Base-by-base conservation (phyloP, 345 rosid genomes). In the Eucalyptus regnans region DNA sequence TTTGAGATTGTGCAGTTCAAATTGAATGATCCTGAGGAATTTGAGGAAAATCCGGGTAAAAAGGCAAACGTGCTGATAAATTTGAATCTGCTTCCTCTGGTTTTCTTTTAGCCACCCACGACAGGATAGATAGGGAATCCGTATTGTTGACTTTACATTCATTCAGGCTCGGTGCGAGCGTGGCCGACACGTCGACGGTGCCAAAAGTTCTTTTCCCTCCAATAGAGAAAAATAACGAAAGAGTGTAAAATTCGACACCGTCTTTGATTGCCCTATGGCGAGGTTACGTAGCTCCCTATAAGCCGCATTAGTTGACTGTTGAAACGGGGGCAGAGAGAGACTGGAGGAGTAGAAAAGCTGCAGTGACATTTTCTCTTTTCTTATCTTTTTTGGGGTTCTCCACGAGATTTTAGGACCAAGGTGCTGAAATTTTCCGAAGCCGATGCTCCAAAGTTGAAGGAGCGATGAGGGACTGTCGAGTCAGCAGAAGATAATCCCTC, bases 261-360 rank as follows among this genome's bases (percentile, higher is more conserved):
- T 48, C 88, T 15, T 54, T 49, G 88, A 87, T 86, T 51, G 60
- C 44, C 44, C 27, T 51, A 4, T 86, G 22, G 5, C 37, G 56
- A 9, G 56, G 25, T 23, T 33, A 12, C 3, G 27, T 60, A 56
- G 66, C 37, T 48, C 50, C 49, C 66, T 64, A 20, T 27, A 17
- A 49, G 88, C 88, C 88, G 88, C 88, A 87, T 87, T 80, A 87
- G 41, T 87, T 87, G 88, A 87, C 88, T 87, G 88, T 20, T 7
- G 46, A 48, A 17, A 68, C 88, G 41, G 56, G 56, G 80, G 33
- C 23, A 60, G 16, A 58, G 80, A 29, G 29, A 68, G 81, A 66
- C 43, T 66, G 41, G 41, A 64, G 44, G 13, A 17, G 48, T 41
- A 76, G 48, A 76, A 76, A 76, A 41, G 48, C 84, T 22, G 84